Conservation (phyloP, 2,329 filamentous ascomycete genomes). For the Trichoderma semiorbis region DNA sequence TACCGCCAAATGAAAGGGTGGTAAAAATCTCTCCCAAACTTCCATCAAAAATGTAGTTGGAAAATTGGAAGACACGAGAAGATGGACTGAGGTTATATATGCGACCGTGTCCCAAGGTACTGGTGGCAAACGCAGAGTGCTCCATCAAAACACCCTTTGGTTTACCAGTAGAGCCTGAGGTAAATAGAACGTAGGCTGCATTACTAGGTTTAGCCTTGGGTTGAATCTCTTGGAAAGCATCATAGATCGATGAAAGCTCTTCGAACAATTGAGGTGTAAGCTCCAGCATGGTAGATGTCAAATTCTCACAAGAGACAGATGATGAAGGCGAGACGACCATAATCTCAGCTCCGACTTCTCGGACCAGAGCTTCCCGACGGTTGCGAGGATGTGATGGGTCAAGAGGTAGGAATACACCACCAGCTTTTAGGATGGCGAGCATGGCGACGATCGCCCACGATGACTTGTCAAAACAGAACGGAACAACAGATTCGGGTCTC, state of each 20-base stretch:
- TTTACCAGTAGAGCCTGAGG: conserved; percentile 28
- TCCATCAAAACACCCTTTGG: conserved; percentile 30
- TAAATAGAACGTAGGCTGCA: conserved; percentile 28
- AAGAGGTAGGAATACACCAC: conserved; percentile 27
- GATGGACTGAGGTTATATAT: conserved; percentile 42
- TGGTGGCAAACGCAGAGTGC: conserved; percentile 53
- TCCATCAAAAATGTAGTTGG: conserved; percentile 49
- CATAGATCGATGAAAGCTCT: neutral
- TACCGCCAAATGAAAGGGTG: conserved; percentile 22
- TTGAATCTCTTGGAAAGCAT: neutral
- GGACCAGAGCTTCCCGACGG: conserved; percentile 7
- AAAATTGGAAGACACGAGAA: conserved; percentile 52
- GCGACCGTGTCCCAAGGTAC: conserved; percentile 45
- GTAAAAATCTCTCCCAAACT: conserved; percentile 33
- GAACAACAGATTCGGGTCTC: conserved; percentile 21
- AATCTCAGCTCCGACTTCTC: conserved; percentile 7
- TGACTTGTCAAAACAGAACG: conserved; percentile 23
- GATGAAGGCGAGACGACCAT: conserved; percentile 16
- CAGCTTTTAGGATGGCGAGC: conserved; percentile 29
- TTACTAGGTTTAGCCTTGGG: neutral
- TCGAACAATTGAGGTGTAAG: neutral
- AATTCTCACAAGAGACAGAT: neutral
- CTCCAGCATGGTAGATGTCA: conserved; percentile 1
- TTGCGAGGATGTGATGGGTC: conserved; percentile 23
- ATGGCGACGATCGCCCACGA: conserved; percentile 24